These are phyloP conservation scores for Stephania japonica DNA, from an alignment of 164 flowering plant genomes.

Conservation along the genomic window DNA sequence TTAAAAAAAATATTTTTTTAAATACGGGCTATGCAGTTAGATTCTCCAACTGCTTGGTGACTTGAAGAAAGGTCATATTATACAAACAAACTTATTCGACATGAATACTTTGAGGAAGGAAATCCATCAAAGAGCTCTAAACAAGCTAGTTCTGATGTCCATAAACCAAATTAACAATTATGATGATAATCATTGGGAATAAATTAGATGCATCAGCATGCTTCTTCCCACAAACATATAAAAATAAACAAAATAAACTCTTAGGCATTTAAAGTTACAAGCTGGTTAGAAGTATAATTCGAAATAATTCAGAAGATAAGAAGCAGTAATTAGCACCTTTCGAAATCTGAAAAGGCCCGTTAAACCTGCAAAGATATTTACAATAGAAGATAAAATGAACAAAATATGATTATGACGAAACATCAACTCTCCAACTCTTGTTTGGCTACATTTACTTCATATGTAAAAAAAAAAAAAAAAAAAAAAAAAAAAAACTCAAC, in stretches of 20 bases:
- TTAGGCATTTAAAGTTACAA: no score
- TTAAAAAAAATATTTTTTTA: background rate
- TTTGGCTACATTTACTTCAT: background rate
- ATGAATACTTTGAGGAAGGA: background rate
- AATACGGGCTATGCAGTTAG: background rate
- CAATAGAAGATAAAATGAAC: background rate
- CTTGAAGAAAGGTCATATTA: background rate
- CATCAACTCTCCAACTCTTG: no score
- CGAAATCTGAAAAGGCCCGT: slow-evolving; percentile 57
- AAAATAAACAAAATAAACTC: no score
- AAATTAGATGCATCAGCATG: no score
- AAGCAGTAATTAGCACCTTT: slow-evolving; percentile 44
- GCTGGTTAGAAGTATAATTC: no score
- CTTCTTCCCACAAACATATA: no score
- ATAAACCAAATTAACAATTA: no score
- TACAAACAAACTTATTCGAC: background rate
- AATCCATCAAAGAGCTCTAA: no score
- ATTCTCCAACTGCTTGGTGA: background rate
- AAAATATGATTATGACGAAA: background rate
- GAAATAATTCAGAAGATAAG: no score
- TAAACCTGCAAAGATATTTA: slow-evolving; percentile 50
- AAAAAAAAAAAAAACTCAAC: no score
- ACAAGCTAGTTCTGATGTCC: no score
- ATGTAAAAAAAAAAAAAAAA: background rate
- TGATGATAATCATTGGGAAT: no score